phyloP scores from a whole-genome alignment of 192 early-diverging fungal genomes.

The Geranomyces michiganensis region DNA sequence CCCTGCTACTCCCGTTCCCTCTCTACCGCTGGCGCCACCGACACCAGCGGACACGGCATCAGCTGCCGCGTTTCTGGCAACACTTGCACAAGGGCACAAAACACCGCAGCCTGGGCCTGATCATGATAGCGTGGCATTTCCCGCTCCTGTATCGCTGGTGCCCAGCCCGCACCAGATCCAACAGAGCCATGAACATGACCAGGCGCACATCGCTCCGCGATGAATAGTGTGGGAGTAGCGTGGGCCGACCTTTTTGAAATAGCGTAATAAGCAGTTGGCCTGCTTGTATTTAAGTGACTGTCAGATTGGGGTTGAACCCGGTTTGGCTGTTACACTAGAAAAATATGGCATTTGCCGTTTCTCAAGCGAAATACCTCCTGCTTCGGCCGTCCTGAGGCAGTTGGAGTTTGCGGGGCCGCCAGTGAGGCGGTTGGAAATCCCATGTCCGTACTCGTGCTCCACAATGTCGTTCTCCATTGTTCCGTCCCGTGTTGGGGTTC shows the following conservation, averaged over 20 bases:
- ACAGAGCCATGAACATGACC: no score
- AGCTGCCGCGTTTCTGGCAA: constrained; percentile 18
- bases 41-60: constrained; percentile 6
- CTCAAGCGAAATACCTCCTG: no score
- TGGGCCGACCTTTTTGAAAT: no score
- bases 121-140: constrained; percentile 12
- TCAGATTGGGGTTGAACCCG: no score
- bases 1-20: no score
- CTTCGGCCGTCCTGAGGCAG: constrained; percentile 56
- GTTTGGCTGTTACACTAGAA: no score
- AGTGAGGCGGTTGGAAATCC: constrained; percentile 65
- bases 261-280: no score
- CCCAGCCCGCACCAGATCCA: not conserved
- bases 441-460: constrained; percentile 66
- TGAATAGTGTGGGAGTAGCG: no score
- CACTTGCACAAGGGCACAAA: constrained; percentile 3
- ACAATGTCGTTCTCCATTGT: constrained; percentile 58
- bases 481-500: constrained; percentile 56
- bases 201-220: no score
- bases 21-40: not conserved
- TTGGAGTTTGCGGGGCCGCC: constrained; percentile 65
- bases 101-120: not conserved
- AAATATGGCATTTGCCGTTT: no score
- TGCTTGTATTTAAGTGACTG: no score
- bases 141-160: constrained; percentile 9